Conservation (phyloP, 2,329 filamentous ascomycete genomes). For the Diaporthe australafricana region DNA sequence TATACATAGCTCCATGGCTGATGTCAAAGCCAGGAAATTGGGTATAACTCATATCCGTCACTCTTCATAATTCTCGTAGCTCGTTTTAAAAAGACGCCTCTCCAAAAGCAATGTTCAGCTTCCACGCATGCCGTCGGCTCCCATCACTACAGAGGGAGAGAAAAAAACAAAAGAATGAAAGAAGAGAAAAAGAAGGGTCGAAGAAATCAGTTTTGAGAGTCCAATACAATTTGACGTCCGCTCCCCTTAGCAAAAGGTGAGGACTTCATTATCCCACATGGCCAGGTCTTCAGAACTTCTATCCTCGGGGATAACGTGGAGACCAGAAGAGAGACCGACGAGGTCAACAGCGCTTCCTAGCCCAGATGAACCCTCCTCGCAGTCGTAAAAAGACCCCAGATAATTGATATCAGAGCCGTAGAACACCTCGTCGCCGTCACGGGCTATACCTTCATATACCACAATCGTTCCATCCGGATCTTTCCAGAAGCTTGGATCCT, state of each 20-base stretch:
- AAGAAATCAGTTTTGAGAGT: no score
- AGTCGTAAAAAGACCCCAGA: constrained; percentile 27
- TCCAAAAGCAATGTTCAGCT: neutral
- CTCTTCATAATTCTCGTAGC: neutral
- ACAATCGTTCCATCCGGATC: constrained; percentile 20
- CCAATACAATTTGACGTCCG: neutral
- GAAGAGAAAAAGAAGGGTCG: no score
- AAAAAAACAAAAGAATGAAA: no score
- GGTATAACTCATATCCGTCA: neutral
- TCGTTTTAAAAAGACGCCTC: neutral
- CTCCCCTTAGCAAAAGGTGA: neutral
- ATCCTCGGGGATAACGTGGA: constrained; percentile 21
- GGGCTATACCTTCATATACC: constrained; percentile 28
- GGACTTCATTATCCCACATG: constrained; percentile 19
- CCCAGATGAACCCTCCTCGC: constrained; percentile 18
- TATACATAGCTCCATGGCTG: neutral
- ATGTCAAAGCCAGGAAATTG: constrained; percentile 2
- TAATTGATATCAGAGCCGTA: constrained; percentile 31
- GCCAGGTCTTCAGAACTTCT: constrained; percentile 22
- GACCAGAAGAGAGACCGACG: constrained; percentile 1
- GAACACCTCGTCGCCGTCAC: constrained; percentile 16
- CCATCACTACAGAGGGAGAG: no score
- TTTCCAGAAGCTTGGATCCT: constrained; percentile 15
- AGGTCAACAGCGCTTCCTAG: constrained; percentile 23
- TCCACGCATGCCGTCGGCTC: no score